These are phyloP conservation scores for Fusarium sp. DNA, from an alignment of 2,329 filamentous ascomycete species.

Conservation along the genomic window DNA sequence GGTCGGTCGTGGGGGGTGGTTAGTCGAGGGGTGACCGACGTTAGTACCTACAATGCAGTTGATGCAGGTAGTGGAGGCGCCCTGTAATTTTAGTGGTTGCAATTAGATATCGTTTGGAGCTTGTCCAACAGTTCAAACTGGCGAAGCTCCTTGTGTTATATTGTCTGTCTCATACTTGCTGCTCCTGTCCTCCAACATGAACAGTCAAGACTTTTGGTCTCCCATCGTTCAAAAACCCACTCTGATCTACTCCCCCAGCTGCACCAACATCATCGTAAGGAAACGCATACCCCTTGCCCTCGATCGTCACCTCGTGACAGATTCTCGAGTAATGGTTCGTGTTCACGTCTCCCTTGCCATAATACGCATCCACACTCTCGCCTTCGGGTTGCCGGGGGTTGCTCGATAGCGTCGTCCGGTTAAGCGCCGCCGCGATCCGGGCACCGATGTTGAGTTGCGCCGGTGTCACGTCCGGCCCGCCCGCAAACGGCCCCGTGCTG, in stretches of 20 bases:
- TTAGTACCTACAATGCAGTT: background rate
- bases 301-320: slow-evolving; percentile 71
- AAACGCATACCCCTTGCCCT: slow-evolving; percentile 76
- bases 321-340: slow-evolving; percentile 78
- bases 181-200: slow-evolving; percentile 61
- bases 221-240: slow-evolving; percentile 71
- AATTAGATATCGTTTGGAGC: background rate
- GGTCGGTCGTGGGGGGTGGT: no score
- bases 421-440: slow-evolving; percentile 80
- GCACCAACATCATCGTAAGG: slow-evolving; percentile 78
- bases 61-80: background rate
- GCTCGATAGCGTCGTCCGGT: slow-evolving; percentile 76
- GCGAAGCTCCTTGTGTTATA: no score
- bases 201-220: slow-evolving; percentile 69
- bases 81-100: background rate
- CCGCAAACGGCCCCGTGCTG: slow-evolving; percentile 67
- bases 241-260: slow-evolving; percentile 68
- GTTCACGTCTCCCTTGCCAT: slow-evolving; percentile 57
- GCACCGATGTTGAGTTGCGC: slow-evolving; percentile 75
- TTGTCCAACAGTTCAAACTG: background rate
- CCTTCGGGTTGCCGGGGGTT: slow-evolving; percentile 66
- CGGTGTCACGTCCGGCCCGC: slow-evolving; percentile 54
- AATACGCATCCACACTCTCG: slow-evolving; percentile 65
- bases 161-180: background rate
- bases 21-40: no score